These are phyloP conservation scores for Apocynum venetum DNA, from an alignment of 257 asterid species.

Conservation along the genomic window DNA sequence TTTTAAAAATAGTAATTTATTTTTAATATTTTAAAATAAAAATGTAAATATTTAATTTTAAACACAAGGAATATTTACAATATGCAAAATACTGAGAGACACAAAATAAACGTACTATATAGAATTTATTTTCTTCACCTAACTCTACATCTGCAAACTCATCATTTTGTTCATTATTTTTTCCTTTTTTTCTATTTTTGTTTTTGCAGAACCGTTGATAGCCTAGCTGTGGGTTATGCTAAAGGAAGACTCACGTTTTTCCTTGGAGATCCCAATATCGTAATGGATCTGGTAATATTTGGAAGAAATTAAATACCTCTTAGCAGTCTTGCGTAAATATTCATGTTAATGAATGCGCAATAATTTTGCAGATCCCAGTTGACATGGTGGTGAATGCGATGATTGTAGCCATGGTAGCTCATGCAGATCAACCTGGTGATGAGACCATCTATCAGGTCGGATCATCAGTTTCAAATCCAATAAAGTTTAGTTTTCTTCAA, in stretches of 20 bases:
- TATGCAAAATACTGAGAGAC: no score
- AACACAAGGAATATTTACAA: no score
- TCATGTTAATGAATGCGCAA: neutral
- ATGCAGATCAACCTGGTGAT: slow-evolving; percentile 36
- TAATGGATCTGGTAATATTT: slow-evolving; percentile 52
- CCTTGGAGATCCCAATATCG: slow-evolving; percentile 54
- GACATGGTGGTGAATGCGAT: slow-evolving; percentile 95
- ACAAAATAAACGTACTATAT: no score
- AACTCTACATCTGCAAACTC: no score
- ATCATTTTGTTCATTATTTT: neutral
- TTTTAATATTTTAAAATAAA: no score
- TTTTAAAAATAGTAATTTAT: no score
- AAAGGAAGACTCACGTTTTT: slow-evolving; percentile 68
- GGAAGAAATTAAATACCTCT: no score
- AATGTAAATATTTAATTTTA: no score
- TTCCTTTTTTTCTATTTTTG: neutral
- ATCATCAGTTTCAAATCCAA: slow-evolving; percentile 71
- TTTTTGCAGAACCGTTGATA: slow-evolving; percentile 67
- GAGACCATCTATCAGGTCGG: slow-evolving; percentile 70
- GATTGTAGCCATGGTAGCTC: slow-evolving; percentile 64
- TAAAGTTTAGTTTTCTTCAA: slow-evolving; percentile 33
- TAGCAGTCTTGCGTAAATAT: neutral
- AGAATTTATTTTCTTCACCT: no score
- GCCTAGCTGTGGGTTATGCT: slow-evolving; percentile 83
- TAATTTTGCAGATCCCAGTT: slow-evolving; percentile 61